Percentiles rank a stretch among this genome's conserved stretches.
These are phyloP conservation scores for Plasmodium adleri DNA, from an alignment of 169 alveolate species.

Conservation along the genomic window DNA sequence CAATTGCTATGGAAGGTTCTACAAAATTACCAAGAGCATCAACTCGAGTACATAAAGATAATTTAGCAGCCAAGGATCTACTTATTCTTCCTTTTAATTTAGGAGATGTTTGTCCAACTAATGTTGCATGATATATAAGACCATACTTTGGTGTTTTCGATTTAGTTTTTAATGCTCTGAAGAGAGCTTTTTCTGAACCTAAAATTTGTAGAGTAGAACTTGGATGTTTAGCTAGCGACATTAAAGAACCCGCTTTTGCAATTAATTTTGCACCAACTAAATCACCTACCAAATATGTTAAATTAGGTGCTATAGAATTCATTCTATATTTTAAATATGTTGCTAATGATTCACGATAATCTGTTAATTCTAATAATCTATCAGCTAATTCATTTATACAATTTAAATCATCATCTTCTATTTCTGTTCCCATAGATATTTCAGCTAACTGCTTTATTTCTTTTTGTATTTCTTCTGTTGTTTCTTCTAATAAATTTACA, in stretches of 20 bases:
- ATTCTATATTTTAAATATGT: slow-evolving; percentile 98
- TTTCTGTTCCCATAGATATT: slow-evolving; percentile 99
- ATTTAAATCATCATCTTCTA: slow-evolving; percentile 96
- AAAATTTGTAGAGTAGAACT: slow-evolving; percentile 99
- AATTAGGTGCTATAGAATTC: slow-evolving; percentile 99
- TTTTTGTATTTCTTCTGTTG: slow-evolving; percentile 95
- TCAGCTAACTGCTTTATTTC: slow-evolving; percentile 98
- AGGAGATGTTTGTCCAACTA: slow-evolving; percentile 99
- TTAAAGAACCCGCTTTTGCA: slow-evolving; percentile 99
- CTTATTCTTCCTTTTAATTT: slow-evolving; percentile 98
- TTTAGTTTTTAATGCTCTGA: slow-evolving; percentile 98
- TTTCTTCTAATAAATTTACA: slow-evolving; percentile 86
- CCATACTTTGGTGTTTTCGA: slow-evolving; percentile 99
- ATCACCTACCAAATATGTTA: slow-evolving; percentile 99
- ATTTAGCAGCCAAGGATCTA: slow-evolving; percentile 98
- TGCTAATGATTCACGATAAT: slow-evolving; percentile 93
- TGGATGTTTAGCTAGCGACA: slow-evolving; percentile 99
- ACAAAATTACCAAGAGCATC: slow-evolving; percentile 97
- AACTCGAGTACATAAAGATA: slow-evolving; percentile 98
- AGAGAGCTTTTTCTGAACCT: slow-evolving; percentile 99
- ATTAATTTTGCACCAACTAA: slow-evolving; percentile 99
- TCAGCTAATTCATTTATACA: slow-evolving; percentile 95
- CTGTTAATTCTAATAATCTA: slow-evolving; percentile 96
- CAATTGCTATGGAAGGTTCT: slow-evolving; percentile 95
- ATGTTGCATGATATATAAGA: slow-evolving; percentile 98